Conservation (phyloP, 805 yeast genomes). For the Priceomyces castillae region DNA sequence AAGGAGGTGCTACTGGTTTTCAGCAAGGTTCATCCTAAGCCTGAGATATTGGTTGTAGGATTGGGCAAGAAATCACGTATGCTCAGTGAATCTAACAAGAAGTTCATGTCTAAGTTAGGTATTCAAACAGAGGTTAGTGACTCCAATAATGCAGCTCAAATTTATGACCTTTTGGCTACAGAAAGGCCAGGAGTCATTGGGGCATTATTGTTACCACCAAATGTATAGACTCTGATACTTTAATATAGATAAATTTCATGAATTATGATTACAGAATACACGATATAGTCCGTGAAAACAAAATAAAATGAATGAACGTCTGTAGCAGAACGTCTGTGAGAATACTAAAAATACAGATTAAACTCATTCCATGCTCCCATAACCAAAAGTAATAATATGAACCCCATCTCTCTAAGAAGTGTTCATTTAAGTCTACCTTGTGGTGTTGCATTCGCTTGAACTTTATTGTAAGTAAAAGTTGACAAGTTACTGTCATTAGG, state of each 20-base stretch:
- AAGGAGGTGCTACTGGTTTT: conserved; percentile 45
- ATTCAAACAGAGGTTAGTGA: conserved; percentile 69
- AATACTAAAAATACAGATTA: not conserved
- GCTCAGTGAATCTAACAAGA: conserved; percentile 54
- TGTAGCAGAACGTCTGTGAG: not conserved
- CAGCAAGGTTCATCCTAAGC: conserved; percentile 64
- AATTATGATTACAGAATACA: not conserved
- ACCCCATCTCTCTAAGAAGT: too few relatives aligned
- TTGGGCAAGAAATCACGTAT: conserved; percentile 64
- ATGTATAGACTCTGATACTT: conserved; percentile 30
- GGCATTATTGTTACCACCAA: conserved; percentile 70
- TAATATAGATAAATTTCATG: not conserved
- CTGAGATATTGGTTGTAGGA: conserved; percentile 72
- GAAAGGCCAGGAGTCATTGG: conserved; percentile 76
- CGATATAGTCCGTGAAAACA: not conserved
- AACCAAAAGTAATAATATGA: not conserved
- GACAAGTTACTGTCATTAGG: conserved; percentile 13
- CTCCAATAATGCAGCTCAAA: conserved; percentile 61
- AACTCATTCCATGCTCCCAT: not conserved
- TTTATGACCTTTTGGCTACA: conserved; percentile 72
- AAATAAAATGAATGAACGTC: not conserved
- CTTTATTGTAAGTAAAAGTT: conserved; percentile 11
- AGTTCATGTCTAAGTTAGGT: conserved; percentile 54
- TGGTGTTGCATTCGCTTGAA: conserved; percentile 6
- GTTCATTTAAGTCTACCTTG: conserved; percentile 1